Evolutionary conservation across 495 filamentous ascomycete genomes (phyloP), one percentile per base, ranked within the genome.

Genomic region (Apodospora peruviana): DNA sequence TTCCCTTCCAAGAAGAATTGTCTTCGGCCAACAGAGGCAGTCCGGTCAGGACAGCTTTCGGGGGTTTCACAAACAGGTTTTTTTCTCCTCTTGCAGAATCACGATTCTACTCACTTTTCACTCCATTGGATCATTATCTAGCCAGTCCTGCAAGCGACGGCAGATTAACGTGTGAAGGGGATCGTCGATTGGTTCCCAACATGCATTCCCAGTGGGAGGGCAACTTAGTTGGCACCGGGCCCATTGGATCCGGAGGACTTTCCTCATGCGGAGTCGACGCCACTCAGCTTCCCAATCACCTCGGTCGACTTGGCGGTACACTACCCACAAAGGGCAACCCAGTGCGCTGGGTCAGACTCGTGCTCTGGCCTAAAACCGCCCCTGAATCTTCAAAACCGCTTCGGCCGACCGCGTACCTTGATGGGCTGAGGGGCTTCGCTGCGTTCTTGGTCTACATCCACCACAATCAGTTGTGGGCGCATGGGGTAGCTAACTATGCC

Each of bases 371-470:
- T 10, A 36, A 29, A 40, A 41, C 25, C 47, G 24, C 9, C 42
- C 37, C 49, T 1, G 51, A 54, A 17, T 42, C 44, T 0, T 22
- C 45, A 3, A 50, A 50, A 49, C 59, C 48, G 22, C 49, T 63
- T 22, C 27, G 57, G 38, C 58, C 68, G 21, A 73, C 68, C 22
- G 66, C 68, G 21, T 72, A 78, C 39, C 72, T 77, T 38, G 71
- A 75, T 55, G 72, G 71, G 9, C 65, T 75, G 34, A 52, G 72
- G 2, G 72, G 71, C 3, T 67, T 75, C 51, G 67, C 68, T 17
- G 68, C 72, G 14, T 65, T 74, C 29, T 52, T 75, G 12, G 72
- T 75, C 32, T 71, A 70, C 55, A 67, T 69, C 59, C 71, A 75
- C 51, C 72, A 75, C 53, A 60, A 71, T 49, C 54, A 69, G 35